Percentiles rank a stretch among this genome's conserved stretches.
Conservation (phyloP, 2,329 filamentous ascomycete species). For the Aquanectria penicillioides region DNA sequence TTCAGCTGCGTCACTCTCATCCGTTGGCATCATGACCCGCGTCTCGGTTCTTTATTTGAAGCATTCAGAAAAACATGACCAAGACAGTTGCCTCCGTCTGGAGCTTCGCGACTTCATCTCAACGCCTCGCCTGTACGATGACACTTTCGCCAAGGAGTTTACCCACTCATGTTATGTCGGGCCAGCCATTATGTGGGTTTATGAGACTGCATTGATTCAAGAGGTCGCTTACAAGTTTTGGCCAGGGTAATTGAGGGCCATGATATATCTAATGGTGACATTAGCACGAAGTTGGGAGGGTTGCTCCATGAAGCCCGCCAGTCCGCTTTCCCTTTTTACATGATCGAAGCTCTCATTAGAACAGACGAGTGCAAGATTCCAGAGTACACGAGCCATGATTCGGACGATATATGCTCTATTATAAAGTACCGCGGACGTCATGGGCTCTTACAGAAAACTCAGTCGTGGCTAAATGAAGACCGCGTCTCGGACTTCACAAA, state of each 20-base stretch:
- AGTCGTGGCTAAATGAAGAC: background rate
- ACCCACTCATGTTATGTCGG: background rate
- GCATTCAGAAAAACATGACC: background rate
- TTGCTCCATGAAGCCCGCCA: background rate
- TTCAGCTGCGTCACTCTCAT: background rate
- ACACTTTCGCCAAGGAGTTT: background rate
- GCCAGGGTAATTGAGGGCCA: conserved; percentile 4
- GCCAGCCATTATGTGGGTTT: background rate
- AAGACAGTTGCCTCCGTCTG: background rate
- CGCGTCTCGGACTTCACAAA: background rate
- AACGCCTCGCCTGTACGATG: background rate
- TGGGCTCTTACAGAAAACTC: background rate
- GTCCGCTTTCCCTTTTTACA: background rate
- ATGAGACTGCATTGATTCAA: too few relatives aligned
- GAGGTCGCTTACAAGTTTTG: background rate
- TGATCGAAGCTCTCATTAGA: background rate
- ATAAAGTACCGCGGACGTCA: conserved; percentile 11
- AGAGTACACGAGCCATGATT: background rate
- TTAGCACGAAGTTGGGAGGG: background rate
- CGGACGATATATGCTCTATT: conserved; percentile 15
- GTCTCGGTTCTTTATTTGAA: conserved; percentile 5
- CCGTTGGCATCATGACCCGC: background rate
- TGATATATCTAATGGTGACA: background rate
- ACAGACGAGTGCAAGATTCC: background rate
- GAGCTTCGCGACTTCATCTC: background rate